Base-by-base conservation (phyloP, 2,329 filamentous ascomycete genomes). In the Xylariaceae sp. region DNA sequence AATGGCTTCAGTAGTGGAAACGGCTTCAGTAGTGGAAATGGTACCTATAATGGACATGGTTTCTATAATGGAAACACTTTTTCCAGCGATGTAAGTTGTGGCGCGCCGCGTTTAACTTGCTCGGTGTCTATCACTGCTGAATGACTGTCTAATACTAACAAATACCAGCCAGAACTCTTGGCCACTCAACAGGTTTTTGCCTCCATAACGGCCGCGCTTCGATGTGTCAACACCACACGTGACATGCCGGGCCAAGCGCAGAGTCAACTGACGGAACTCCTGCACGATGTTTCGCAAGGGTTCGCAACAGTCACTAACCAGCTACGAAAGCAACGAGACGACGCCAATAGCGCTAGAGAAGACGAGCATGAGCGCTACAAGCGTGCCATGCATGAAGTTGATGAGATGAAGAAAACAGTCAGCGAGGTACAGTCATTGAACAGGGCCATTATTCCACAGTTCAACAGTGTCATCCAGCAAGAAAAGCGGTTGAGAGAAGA, bases 211-310 rank as follows among this genome's bases (percentile, higher is more conserved):
- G 62, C 57, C 30, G 59, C 53, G 4, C 55, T 42, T 27, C 63
- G 61, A 42, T 67, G 60, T 34, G 50, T 66, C 30, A 54, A 55
- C 12, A 50, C 62, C 8, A 54, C 61, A 2, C 59, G 62, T 0
- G 62, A 63, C n/a, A 50, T 65, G 32, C 46, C 60, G 2, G 37
- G 37, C 2, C 51, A 58, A 1, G 47, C 53, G 5, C 56, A 60
- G 8, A 30, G 49, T 1, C 58, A 58, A n/a, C 60, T 67, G n/a
- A 51, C 50, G 2, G 44, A 47, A 2, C 49, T 65, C 26, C 27
- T 63, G 1, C 57, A 59, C 6, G 63, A 65, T 35, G 61, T 65
- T 8, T 55, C 57, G 3, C 64, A 65, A 29, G 47, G 61, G 19
- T 48, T 62, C 2, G 61, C 50, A 31, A 32, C 57, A 1, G 32